Evolutionary conservation across 805 yeast genomes (phyloP).

Genomic region (Sugiyamaella qingdaonensis): DNA sequence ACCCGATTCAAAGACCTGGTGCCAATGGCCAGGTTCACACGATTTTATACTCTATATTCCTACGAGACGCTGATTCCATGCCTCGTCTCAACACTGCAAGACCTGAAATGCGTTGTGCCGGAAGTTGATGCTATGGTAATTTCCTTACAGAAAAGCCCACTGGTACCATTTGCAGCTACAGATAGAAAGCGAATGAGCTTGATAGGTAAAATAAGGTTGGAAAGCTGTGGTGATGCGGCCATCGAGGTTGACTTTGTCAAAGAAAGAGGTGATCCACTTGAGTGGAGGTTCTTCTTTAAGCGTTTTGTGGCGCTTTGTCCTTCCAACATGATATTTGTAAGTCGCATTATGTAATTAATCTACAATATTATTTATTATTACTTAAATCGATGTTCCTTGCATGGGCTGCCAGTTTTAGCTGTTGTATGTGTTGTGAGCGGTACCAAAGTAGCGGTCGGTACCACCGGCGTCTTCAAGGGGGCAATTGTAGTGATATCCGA

Average conservation of each 20-base stretch:
- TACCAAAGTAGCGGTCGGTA: slow-evolving; percentile 11
- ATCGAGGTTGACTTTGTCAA: slow-evolving; percentile 50
- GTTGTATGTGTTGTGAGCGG: slow-evolving; percentile 2
- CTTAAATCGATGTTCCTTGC: neutral
- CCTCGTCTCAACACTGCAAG: slow-evolving; percentile 40
- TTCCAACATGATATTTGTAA: slow-evolving; percentile 32
- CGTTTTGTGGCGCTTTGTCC: slow-evolving; percentile 53
- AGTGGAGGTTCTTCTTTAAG: slow-evolving; percentile 67
- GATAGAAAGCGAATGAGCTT: slow-evolving; percentile 25
- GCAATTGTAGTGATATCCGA: slow-evolving; percentile 27
- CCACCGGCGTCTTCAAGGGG: slow-evolving; percentile 7
- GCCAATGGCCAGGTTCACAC: slow-evolving; percentile 45
- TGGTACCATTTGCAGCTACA: slow-evolving; percentile 15
- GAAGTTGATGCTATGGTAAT: slow-evolving; percentile 19
- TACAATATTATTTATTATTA: neutral
- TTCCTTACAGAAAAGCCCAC: slow-evolving; percentile 5
- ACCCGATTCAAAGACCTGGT: slow-evolving; percentile 21
- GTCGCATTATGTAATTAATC: neutral
- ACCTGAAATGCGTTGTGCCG: slow-evolving; percentile 38
- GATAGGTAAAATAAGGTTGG: slow-evolving; percentile 23
- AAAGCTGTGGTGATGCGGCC: slow-evolving; percentile 27
- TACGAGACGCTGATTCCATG: slow-evolving; percentile 42
- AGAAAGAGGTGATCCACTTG: slow-evolving; percentile 63
- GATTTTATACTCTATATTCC: slow-evolving; percentile 47
- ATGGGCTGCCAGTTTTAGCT: neutral